Percentiles rank a stretch among this genome's conserved stretches.
Evolutionary conservation across 2,329 filamentous ascomycete genomes (phyloP).

Genomic region (Coniochaeta pulveracea): DNA sequence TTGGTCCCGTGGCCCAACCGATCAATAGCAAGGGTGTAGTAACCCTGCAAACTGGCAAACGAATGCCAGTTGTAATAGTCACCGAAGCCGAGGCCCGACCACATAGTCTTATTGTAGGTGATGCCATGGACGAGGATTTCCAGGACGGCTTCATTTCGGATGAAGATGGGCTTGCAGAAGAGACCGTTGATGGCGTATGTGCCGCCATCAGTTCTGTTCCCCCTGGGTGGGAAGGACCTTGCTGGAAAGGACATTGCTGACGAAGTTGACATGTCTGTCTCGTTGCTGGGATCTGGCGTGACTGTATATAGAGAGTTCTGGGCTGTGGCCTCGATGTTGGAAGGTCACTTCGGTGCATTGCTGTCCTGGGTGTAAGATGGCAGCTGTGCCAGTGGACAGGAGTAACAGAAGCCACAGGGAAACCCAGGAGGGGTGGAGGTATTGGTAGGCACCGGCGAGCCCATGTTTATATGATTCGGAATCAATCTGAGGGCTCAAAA

Average conservation of each 20-base stretch:
- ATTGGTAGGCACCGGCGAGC: too few relatives aligned
- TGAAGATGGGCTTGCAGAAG: constrained; percentile 7
- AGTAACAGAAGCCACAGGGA: too few relatives aligned
- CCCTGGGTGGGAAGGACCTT: neutral
- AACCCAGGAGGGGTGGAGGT: too few relatives aligned
- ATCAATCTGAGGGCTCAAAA: too few relatives aligned
- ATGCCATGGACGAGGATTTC: constrained; percentile 8
- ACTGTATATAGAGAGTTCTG: neutral
- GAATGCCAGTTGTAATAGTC: constrained; percentile 6
- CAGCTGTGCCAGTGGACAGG: too few relatives aligned
- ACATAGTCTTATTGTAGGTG: constrained; percentile 6
- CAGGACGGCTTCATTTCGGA: neutral
- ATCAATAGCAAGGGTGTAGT: constrained; percentile 9
- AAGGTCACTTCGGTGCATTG: too few relatives aligned
- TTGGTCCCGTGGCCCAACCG: constrained; percentile 8
- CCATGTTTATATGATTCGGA: too few relatives aligned
- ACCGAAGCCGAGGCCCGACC: constrained; percentile 5
- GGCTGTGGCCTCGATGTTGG: neutral
- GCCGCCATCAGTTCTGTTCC: constrained; percentile 5
- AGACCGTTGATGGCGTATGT: constrained; percentile 6
- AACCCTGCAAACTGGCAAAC: constrained; percentile 6
- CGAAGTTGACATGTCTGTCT: neutral
- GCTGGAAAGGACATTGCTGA: neutral
- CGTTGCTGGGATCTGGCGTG: neutral
- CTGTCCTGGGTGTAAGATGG: too few relatives aligned